These are phyloP conservation scores for Kuraishia floccosa DNA, from an alignment of 805 yeast genomes.

Conservation along the genomic window DNA sequence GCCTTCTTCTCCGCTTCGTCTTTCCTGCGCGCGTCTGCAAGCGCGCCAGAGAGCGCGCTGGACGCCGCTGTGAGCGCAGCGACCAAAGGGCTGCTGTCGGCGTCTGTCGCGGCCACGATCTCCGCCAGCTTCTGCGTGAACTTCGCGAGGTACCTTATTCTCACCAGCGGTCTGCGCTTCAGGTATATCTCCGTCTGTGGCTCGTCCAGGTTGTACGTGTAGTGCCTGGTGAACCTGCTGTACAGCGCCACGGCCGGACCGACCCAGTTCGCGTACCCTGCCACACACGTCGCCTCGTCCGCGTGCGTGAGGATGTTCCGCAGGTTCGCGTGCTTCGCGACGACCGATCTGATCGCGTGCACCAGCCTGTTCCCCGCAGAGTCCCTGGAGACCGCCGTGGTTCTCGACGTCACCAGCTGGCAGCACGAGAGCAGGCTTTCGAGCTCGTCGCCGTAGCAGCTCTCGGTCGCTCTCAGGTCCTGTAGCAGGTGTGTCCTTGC, in stretches of 20 bases:
- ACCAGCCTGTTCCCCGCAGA: slow-evolving; percentile 8
- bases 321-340: slow-evolving; percentile 10
- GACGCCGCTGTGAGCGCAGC: slow-evolving; percentile 4
- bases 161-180: slow-evolving; percentile 18
- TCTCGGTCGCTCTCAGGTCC: slow-evolving; percentile 1
- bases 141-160: slow-evolving; percentile 14
- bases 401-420: slow-evolving; percentile 6
- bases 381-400: slow-evolving; percentile 8
- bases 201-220: slow-evolving; percentile 11
- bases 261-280: slow-evolving; percentile 14
- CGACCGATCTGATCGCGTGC: slow-evolving; percentile 9
- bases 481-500: slow-evolving; percentile 1
- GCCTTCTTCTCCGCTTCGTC: slow-evolving; percentile 12
- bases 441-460: background rate
- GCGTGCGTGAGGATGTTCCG: slow-evolving; percentile 4
- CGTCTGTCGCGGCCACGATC: slow-evolving; percentile 7
- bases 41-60: slow-evolving; percentile 10
- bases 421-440: slow-evolving; percentile 4
- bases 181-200: slow-evolving; percentile 14
- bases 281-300: slow-evolving; percentile 6
- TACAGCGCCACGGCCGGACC: slow-evolving; percentile 9
- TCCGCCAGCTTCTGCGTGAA: slow-evolving; percentile 11
- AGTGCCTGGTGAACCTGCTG: slow-evolving; percentile 9
- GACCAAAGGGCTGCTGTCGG: too few species aligned
- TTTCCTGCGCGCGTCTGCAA: slow-evolving; percentile 10